Conservation (phyloP, 2,329 filamentous ascomycete species). For the Sporothrix pallida region DNA sequence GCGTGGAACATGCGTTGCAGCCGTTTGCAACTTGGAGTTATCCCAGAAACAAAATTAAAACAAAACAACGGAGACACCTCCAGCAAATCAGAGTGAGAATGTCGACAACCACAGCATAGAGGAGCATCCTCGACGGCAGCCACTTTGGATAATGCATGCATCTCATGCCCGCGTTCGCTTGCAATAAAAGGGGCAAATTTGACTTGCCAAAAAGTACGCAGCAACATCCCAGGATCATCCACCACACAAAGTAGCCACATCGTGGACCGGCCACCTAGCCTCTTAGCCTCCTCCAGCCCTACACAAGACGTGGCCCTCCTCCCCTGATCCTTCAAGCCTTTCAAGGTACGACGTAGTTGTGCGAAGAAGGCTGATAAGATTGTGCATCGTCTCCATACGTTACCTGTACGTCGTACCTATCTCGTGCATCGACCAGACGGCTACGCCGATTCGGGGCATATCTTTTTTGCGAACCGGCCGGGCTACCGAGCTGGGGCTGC, state of each 20-base stretch:
- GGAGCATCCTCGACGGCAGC: not conserved
- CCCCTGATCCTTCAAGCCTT: not conserved
- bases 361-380: not conserved
- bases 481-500: not conserved
- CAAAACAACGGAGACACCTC: too few species aligned
- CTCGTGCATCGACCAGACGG: not conserved
- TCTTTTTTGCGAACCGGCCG: not conserved
- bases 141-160: not conserved
- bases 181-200: not conserved
- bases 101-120: not conserved
- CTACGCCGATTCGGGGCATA: conserved; percentile 1
- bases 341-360: not conserved
- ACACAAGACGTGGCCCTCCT: not conserved
- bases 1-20: too few species aligned
- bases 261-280: not conserved
- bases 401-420: not conserved
- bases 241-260: not conserved
- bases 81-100: too few species aligned
- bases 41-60: too few species aligned
- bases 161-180: not conserved
- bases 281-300: not conserved
- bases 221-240: not conserved
- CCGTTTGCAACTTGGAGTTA: too few species aligned
- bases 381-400: not conserved
- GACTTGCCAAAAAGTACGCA: not conserved